Conservation (phyloP, 345 rosid species). For the Citrus reticulata region DNA sequence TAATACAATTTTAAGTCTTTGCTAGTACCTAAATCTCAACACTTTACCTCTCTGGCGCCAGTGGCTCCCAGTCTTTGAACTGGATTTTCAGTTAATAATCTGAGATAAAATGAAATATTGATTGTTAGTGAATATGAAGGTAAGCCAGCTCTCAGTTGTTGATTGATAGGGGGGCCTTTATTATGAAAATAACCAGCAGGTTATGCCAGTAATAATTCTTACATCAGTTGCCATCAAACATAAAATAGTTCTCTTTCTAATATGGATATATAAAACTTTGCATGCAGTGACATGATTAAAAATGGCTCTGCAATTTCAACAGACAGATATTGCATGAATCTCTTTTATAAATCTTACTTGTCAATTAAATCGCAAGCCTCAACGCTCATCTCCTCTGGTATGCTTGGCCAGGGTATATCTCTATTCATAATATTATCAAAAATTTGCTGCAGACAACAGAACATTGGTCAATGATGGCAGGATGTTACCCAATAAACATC, state of each 20-base stretch:
- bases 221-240: not conserved
- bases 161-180: conserved; percentile 1
- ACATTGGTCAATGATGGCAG: conserved; percentile 2
- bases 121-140: conserved; percentile 4
- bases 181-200: not conserved
- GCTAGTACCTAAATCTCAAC: conserved; percentile 10
- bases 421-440: conserved; percentile 91
- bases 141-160: not conserved
- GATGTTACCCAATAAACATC: not conserved
- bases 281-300: not conserved
- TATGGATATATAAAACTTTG: not conserved
- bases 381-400: conserved; percentile 73
- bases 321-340: not conserved
- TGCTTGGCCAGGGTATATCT: conserved; percentile 85
- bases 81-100: conserved; percentile 86
- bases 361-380: conserved; percentile 79
- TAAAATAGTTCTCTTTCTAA: not conserved
- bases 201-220: not conserved
- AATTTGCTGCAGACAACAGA: conserved; percentile 60
- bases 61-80: conserved; percentile 91
- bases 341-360: conserved; percentile 54
- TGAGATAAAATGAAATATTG: conserved; percentile 29
- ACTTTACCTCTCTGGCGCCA: conserved; percentile 78
- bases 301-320: not conserved
- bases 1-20: not conserved